Base-by-base conservation (phyloP, 148 eudicot genomes). In the Agrostemma githago region DNA sequence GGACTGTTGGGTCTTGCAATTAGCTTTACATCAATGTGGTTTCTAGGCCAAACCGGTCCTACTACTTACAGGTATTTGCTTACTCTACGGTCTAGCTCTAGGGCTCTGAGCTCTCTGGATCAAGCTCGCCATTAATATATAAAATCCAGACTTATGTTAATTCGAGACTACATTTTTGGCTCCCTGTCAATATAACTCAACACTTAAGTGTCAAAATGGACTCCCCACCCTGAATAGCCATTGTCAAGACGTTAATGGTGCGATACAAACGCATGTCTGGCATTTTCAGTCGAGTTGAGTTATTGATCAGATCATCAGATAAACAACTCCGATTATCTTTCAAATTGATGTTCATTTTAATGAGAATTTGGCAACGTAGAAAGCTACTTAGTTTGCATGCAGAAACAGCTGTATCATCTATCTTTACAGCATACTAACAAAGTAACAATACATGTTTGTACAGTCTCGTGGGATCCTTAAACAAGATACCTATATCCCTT, bases 11-110 rank as follows among this genome's bases (percentile, higher is more conserved):
- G 97, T 79, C 89, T 92, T 65, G 92, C 97, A 76, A 92, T 92
- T 68, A 92, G 97, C 88, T 92, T 92, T 78, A 88, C 97, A 54
- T 92, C 97, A 63, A 86, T 92, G 92, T 92, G 97, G 97, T 92
- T 92, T 77, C 75, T 92, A 66, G 87, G 83, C 67, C 94, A 92
- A 80, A 92, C 90, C 15, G 85, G 97, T 40, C 90, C 97, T 39
- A 92, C 97, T 56, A 92, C 97, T 66, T 92, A 92, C 83, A 92
- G 97, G 97, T 89, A 82, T 75, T 20, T 44, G 71, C 67, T 62
- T 20, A 6, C 17, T n/a, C 38, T 63, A 34, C 15, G 26, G 15
- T 43, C 54, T 39, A 26, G 34, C 34, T 26, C 34, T 26, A 26
- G 34, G 34, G 34, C 9, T 73, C 44, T 69, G 57, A 38, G 19